Base-by-base conservation (phyloP, 129 eudicot genomes). In the Pulicaria dysenterica region DNA sequence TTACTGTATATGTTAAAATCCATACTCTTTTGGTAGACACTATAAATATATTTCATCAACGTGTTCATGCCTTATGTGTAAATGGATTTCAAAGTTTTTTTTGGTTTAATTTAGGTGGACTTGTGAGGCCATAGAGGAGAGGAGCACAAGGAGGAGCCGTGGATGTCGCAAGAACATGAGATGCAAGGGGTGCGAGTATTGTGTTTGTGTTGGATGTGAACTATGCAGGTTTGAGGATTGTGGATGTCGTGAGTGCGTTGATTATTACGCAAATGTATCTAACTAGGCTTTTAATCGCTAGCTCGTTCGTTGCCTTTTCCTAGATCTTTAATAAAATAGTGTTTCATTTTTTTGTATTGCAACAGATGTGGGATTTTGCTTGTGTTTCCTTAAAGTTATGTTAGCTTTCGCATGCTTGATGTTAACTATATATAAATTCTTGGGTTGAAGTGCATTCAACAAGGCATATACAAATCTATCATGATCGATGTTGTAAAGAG, bases 221-320 rank as follows among this genome's bases (percentile, higher is more conserved):
- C 11, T 58, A 54, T 72, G 58, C 34, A 38, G 77, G 58, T 58
- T 72, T 58, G 58, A 72, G 50, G 68, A 72, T 12, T 72, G 48
- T 58, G 66, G 46, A 16, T 72, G 76, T 14, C 76, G 44, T 6
- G 14, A 6, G 15, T 58, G 77, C 12, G 17, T 14, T 15, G 77
- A 72, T 15, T 72, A 31, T 36, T 72, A 58, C 14, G 39, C 68
- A 58, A 72, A 72, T 38, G 14, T 15, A 36, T 5, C 13, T 39
- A 46, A 66, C 24, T 24, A 66, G 34, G 40, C 47, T 16, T 31
- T 4, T 10, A 8, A 3, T 19, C 10, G 2, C 11, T 6, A 43
- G 44, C 15, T 64, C 19, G 55, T 46, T 43, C 34, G n/a, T 8
- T 15, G 16, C 17, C 40, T 37, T 44, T 45, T 43, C 11, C 11